Conservation (phyloP, 805 yeast species). For the Cyberlindnera misumaiensis region DNA sequence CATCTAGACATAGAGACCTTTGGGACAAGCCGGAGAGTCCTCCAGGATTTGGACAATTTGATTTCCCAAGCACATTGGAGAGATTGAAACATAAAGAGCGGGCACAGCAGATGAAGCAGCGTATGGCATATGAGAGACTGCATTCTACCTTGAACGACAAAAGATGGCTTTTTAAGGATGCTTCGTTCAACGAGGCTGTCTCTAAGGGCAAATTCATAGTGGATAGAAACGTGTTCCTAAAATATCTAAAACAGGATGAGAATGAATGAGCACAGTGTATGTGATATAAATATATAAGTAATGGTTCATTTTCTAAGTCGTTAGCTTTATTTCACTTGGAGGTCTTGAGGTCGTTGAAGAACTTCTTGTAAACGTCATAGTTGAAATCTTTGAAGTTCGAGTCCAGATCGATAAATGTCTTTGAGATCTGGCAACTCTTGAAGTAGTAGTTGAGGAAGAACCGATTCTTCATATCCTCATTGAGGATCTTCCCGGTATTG, state of each 20-base stretch:
- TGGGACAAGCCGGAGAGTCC: constrained; percentile 39
- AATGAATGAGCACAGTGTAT: not conserved
- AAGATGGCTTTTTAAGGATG: constrained; percentile 40
- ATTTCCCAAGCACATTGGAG: constrained; percentile 55
- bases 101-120: constrained; percentile 27
- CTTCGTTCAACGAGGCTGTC: constrained; percentile 32
- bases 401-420: constrained; percentile 56
- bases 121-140: constrained; percentile 38
- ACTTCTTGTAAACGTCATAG: constrained; percentile 37
- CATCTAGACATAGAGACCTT: constrained; percentile 21
- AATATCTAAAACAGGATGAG: constrained; percentile 8
- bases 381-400: constrained; percentile 54
- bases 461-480: constrained; percentile 13
- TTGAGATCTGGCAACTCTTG: constrained; percentile 54
- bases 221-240: constrained; percentile 19
- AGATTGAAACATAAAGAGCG: constrained; percentile 30
- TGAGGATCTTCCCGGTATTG: constrained; percentile 15
- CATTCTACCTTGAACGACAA: constrained; percentile 36
- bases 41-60: constrained; percentile 53
- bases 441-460: constrained; percentile 37
- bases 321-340: constrained; percentile 1
- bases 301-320: not conserved
- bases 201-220: constrained; percentile 25
- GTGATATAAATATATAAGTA: not conserved
- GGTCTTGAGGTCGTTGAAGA: constrained; percentile 25